Evolutionary conservation across 1,139 yeast genomes (phyloP).

Genomic region (Taiozyma sp.): DNA sequence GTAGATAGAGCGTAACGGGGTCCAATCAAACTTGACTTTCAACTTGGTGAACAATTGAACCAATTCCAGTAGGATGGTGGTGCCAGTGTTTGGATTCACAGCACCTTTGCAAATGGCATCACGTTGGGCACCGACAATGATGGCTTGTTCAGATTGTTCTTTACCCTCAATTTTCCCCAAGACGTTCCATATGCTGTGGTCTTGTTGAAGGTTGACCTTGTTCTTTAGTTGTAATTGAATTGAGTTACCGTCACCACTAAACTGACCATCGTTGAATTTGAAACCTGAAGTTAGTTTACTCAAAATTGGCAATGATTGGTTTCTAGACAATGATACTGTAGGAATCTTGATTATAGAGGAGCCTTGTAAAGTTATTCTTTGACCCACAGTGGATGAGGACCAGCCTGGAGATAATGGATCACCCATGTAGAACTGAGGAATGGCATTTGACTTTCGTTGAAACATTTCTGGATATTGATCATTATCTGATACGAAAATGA

Average conservation of each 20-base stretch:
- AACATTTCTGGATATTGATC: constrained; percentile 37
- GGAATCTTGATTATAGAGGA: constrained; percentile 64
- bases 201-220: constrained; percentile 44
- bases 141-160: constrained; percentile 71
- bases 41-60: constrained; percentile 66
- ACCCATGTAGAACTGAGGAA: constrained; percentile 65
- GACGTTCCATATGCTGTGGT: constrained; percentile 74
- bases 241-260: constrained; percentile 30
- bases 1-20: constrained; percentile 74
- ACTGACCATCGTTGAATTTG: constrained; percentile 30
- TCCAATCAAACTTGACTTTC: constrained; percentile 66
- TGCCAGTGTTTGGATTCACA: constrained; percentile 67
- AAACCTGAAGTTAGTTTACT: constrained; percentile 44
- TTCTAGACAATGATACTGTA: constrained; percentile 67
- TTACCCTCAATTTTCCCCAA: constrained; percentile 73
- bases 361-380: constrained; percentile 35
- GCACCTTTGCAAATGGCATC: constrained; percentile 80
- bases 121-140: constrained; percentile 80
- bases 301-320: constrained; percentile 54
- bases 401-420: constrained; percentile 79
- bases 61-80: constrained; percentile 65
- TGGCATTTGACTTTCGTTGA: constrained; percentile 60
- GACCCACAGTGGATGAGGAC: constrained; percentile 39
- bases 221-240: constrained; percentile 35
- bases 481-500: constrained; percentile 37